These are phyloP conservation scores for Candida golubevii DNA, from an alignment of 805 yeast species.

Conservation along the genomic window DNA sequence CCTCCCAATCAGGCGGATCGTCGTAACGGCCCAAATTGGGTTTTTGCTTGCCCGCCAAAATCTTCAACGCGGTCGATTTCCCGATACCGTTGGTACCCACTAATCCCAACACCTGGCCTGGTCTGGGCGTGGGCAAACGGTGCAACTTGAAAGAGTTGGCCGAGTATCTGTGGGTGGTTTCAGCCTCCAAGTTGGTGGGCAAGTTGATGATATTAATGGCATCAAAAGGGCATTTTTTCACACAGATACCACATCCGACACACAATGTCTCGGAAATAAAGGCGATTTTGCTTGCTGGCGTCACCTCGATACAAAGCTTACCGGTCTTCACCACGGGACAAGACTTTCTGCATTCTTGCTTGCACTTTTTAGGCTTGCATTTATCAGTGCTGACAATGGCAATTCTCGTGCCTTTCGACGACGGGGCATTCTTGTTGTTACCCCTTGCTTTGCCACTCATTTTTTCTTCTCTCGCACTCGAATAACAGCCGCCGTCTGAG, in stretches of 20 bases:
- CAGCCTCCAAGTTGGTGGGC: slow-evolving; percentile 89
- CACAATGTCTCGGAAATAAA: slow-evolving; percentile 91
- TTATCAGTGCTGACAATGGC: slow-evolving; percentile 93
- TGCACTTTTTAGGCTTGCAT: slow-evolving; percentile 97
- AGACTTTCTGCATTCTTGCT: slow-evolving; percentile 94
- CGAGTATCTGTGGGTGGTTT: slow-evolving; percentile 95
- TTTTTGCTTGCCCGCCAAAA: slow-evolving; percentile 94
- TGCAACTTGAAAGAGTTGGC: slow-evolving; percentile 97
- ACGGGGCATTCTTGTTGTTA: slow-evolving; percentile 14
- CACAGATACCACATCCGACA: slow-evolving; percentile 99
- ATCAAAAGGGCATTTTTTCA: slow-evolving; percentile 96
- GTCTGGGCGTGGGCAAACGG: slow-evolving; percentile 96
- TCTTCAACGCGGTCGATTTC: slow-evolving; percentile 93
- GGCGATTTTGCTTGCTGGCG: slow-evolving; percentile 87
- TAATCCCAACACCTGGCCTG: slow-evolving; percentile 96
- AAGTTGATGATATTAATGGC: slow-evolving; percentile 94
- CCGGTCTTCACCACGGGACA: slow-evolving; percentile 99
- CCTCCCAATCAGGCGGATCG: slow-evolving; percentile 97
- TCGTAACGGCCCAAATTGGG: slow-evolving; percentile 94
- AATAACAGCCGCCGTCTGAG: too few species aligned
- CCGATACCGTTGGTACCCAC: slow-evolving; percentile 99
- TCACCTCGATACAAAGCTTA: slow-evolving; percentile 93
- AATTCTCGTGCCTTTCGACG: slow-evolving; percentile 64
- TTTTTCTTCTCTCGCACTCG: not conserved
- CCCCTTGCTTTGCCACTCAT: slow-evolving; percentile 21